A percentile compares a stretch with the other conserved stretches of the same genome.
phyloP scores from a whole-genome alignment of 2,329 filamentous ascomycete species.

The Colletotrichum sp. region DNA sequence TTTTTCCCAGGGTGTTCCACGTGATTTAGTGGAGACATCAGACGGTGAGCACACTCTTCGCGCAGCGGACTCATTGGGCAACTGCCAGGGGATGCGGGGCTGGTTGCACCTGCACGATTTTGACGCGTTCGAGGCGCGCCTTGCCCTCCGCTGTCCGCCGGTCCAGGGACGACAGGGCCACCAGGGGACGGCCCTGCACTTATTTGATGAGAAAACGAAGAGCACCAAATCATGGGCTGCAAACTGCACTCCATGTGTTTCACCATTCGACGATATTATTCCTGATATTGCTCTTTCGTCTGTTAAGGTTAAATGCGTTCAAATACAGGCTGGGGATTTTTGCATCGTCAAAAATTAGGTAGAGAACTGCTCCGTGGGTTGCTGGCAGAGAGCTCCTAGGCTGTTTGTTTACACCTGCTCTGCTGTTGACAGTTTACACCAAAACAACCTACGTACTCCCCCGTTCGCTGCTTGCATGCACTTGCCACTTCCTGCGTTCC shows the following conservation, averaged over 20 bases:
- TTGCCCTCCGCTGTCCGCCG: background rate
- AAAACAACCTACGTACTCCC: background rate
- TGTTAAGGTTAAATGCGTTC: background rate
- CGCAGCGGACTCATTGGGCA: slow-evolving; percentile 9
- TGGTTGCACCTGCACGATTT: slow-evolving; percentile 10
- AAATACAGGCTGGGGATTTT: background rate
- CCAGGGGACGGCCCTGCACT: background rate
- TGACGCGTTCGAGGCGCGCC: slow-evolving; percentile 21
- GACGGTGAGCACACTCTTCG: background rate
- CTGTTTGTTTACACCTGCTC: background rate
- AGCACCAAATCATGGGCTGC: background rate
- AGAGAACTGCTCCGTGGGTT: background rate
- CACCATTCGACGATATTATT: background rate
- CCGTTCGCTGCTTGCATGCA: background rate
- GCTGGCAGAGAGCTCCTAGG: background rate
- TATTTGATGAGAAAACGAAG: background rate
- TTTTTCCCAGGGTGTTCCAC: slow-evolving; percentile 12
- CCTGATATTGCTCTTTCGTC: background rate
- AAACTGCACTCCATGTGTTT: background rate
- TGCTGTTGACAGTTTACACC: background rate
- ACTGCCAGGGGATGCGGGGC: background rate
- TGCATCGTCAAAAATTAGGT: background rate
- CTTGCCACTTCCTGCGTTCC: background rate
- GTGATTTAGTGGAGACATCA: slow-evolving; percentile 18
- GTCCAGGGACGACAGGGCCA: background rate